Conservation (phyloP, 352 stramenopile species). For the Plasmopara viticola region DNA sequence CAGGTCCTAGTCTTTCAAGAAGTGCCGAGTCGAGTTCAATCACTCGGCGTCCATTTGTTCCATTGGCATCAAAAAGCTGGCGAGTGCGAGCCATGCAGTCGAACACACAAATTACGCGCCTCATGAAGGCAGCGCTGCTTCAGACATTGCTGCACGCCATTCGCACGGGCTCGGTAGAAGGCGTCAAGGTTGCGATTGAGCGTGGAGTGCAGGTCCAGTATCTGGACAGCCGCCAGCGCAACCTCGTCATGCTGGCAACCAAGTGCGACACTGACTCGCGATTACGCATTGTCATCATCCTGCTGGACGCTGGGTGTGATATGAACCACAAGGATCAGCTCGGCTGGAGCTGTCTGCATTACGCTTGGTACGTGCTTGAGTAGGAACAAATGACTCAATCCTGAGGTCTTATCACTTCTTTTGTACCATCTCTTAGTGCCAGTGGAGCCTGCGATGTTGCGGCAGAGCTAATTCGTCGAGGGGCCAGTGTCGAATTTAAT, state of each 20-base stretch:
- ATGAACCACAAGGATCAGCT: conserved; percentile 81
- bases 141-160: conserved; percentile 83
- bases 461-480: conserved; percentile 66
- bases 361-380: conserved; percentile 56
- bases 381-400: too few relatives aligned
- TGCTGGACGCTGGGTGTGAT: conserved; percentile 75
- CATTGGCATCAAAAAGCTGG: conserved; percentile 44
- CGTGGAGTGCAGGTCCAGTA: conserved; percentile 71
- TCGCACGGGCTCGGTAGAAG: conserved; percentile 67
- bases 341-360: conserved; percentile 82
- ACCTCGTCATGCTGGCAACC: conserved; percentile 78
- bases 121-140: conserved; percentile 78
- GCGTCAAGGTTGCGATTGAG: conserved; percentile 80
- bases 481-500: conserved; percentile 68
- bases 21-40: conserved; percentile 19
- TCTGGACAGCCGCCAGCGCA: conserved; percentile 67
- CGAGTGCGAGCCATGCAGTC: conserved; percentile 42
- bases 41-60: conserved; percentile 35
- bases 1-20: conserved; percentile 4
- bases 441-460: conserved; percentile 67
- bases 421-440: conserved; percentile 30
- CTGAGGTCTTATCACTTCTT: conserved; percentile 7
- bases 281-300: conserved; percentile 77
- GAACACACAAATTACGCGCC: conserved; percentile 60
- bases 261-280: conserved; percentile 81